Base-by-base conservation (phyloP, 1,284 basidiomycete species). In the Leccinum subspadiceum region DNA sequence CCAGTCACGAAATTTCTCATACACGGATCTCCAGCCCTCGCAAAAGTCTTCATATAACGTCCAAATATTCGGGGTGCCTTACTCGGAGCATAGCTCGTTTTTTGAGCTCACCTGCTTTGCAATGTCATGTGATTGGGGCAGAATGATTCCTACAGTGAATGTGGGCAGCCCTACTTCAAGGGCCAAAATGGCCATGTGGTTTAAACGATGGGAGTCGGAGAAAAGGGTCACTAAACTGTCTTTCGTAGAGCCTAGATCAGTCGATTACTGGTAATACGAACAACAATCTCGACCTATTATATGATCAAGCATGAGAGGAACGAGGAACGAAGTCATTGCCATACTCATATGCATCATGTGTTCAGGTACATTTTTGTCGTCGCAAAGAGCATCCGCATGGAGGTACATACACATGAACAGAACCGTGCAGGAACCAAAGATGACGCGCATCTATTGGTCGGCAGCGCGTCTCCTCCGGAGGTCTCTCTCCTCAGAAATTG, bases 101-200 rank as follows among this genome's bases (percentile, higher is more conserved):
- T 91, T 91, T 67, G 95, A 97, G 75, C 80, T 95, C 68, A 98
- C 93, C 22, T 97, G 92, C 69, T 98, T 98, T 70, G 93, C 94
- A 4, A 81, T 98, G 70, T 92, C 89, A 10, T 78, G 93, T 35
- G 80, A 85, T 69, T 96, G 85, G 89, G 83, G 70, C 7, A 88
- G 81, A 68, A 96, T 98, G 81, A 96, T 98, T 65, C 93, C 96
- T 4, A 98, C 96, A 0, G 96, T 98, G 49, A 98, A 98, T 68
- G 90, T 98, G 0, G 92, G 92, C 15, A 94, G 82, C 64, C 87
- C 92, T 70, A 77, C 72, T 20, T 92, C 89, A 55, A 79, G 93
- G 60, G 85, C 79, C 1, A 96, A 92, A 79, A 96, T 97, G 90
- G 78, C 82, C 44, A 85, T 82, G 64, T 96, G 94, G 94, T 82